Evolutionary conservation across 768 basidiomycete genomes (phyloP).

Genomic region (Rhizopogon sp.): DNA sequence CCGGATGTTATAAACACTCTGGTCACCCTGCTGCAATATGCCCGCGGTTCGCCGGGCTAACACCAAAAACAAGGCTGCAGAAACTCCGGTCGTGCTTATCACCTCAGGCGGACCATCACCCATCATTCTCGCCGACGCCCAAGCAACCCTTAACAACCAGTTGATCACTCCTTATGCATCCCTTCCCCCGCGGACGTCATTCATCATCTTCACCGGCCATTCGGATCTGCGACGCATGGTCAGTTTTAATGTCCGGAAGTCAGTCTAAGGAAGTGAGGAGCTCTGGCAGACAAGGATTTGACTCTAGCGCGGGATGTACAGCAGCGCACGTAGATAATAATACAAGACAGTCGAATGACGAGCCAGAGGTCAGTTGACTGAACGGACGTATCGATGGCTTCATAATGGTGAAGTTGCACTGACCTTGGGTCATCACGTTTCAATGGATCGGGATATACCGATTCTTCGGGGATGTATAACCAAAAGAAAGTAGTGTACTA

Average conservation of each 20-base stretch:
- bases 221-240: conserved; percentile 83
- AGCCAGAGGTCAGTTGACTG: neutral
- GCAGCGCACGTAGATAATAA: conserved; percentile 58
- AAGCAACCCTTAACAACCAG: conserved; percentile 53
- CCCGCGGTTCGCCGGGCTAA: conserved; percentile 47
- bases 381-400: conserved; percentile 60
- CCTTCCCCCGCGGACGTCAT: conserved; percentile 74
- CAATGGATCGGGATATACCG: conserved; percentile 78
- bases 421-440: conserved; percentile 83
- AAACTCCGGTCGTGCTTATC: conserved; percentile 22
- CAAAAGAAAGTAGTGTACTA: conserved; percentile 30
- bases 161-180: conserved; percentile 58
- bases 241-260: conserved; percentile 61
- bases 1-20: conserved; percentile 47
- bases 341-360: neutral
- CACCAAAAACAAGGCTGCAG: conserved; percentile 42
- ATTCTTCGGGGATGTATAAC: conserved; percentile 83
- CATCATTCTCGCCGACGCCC: conserved; percentile 29
- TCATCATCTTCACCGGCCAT: conserved; percentile 86
- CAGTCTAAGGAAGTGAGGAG: conserved; percentile 56
- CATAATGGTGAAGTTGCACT: conserved; percentile 67
- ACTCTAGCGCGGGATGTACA: conserved; percentile 50
- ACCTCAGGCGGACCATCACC: conserved; percentile 28
- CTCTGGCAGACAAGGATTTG: conserved; percentile 46
- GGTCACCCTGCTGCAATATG: no score